Evolutionary conservation across 306 rosid genomes (phyloP), one percentile per base, ranked within the genome.

Genomic region (Cucurbita moschata): DNA sequence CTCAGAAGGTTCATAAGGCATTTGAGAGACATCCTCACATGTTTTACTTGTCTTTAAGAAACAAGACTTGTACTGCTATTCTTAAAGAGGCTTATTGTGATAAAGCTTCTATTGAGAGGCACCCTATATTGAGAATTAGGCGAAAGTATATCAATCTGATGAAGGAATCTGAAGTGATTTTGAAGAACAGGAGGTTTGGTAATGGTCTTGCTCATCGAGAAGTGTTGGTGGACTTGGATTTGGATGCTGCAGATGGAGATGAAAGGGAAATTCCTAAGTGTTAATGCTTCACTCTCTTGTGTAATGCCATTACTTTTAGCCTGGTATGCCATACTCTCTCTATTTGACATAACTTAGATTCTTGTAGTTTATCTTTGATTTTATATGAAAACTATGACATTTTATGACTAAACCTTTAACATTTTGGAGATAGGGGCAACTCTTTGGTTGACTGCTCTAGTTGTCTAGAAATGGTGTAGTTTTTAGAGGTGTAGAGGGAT

Each of bases 21-120:
- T 93, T 93, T 72, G 97, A 93, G 86, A 79, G 97, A 70, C 97
- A 93, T 78, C 94, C 94, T 38, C 86, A 87, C 51, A 81, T 93
- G 78, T 93, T 90, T 74, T 88, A 93, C 66, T 80, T 86, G 61
- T 90, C 98, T 61, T 37, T 79, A 44, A 86, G 74, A 87, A 88
- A 88, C 79, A 93, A 86, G 55, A 90, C 97, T 50, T 90, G 98
- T 75, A 83, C 96, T 3, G 89, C 82, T 26, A 90, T 93, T 75
- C 97, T 90, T 49, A 93, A 88, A 80, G 94, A 90, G 80, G 87
- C 97, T 72, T 88, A 86, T 79, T 77, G 73, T 38, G 71, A 80
- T 74, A 78, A 76, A 71, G 77, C 82, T 10, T 80, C 89, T 13
- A 85, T 90, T 42, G 83, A 79, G 82, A 77, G 80, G 74, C 98